Conservation (phyloP, 495 filamentous ascomycete species). For the Penicillium odoratum region DNA sequence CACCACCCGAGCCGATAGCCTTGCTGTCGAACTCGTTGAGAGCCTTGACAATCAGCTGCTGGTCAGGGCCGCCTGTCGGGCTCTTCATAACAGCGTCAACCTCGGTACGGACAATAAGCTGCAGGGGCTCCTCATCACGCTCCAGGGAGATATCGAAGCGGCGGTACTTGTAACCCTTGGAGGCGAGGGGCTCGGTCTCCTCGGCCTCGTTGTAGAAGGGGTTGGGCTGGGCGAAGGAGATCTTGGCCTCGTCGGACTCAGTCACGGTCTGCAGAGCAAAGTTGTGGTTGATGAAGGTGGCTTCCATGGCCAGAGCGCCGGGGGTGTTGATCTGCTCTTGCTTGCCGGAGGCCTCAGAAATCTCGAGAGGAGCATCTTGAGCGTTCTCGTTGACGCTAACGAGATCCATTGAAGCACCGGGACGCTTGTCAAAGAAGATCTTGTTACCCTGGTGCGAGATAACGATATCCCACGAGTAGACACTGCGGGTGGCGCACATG, state of each 20-base stretch:
- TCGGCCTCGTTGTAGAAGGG: conserved; percentile 95
- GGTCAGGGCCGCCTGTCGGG: conserved; percentile 80
- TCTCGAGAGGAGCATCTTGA: conserved; percentile 89
- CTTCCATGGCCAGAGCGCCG: conserved; percentile 85
- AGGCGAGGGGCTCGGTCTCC: conserved; percentile 88
- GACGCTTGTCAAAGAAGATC: conserved; percentile 97
- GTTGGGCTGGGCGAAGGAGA: conserved; percentile 83
- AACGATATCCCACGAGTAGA: conserved; percentile 98
- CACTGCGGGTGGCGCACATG: conserved; percentile 93
- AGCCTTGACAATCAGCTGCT: conserved; percentile 88
- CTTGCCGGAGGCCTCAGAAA: conserved; percentile 74
- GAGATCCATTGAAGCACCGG: conserved; percentile 89
- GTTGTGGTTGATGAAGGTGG: conserved; percentile 99
- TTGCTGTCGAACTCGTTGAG: conserved; percentile 99
- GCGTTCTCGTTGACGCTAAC: conserved; percentile 99
- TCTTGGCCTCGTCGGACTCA: conserved; percentile 74
- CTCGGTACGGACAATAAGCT: conserved; percentile 94
- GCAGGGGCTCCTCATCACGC: conserved; percentile 84
- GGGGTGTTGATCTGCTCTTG: conserved; percentile 95
- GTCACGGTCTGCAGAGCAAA: conserved; percentile 91
- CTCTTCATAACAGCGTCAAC: conserved; percentile 95
- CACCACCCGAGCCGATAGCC: conserved; percentile 90
- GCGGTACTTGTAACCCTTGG: conserved; percentile 97
- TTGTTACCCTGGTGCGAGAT: conserved; percentile 89
- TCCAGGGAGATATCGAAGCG: conserved; percentile 92